phyloP scores from a whole-genome alignment of 768 basidiomycete species.

The Gloeostereum incarnatum region DNA sequence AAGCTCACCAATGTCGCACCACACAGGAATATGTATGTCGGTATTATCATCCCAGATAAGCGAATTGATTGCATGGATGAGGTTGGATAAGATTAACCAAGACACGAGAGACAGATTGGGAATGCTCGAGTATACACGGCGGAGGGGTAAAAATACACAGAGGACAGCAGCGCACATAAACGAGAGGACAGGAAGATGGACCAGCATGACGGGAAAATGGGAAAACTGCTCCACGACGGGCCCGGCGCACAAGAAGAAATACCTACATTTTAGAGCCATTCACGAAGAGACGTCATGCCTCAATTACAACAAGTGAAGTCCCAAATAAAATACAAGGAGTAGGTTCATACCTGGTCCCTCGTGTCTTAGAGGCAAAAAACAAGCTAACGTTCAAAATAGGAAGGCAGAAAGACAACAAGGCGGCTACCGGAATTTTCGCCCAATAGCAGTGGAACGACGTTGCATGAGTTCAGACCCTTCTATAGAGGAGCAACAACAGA shows the following conservation, averaged over 20 bases:
- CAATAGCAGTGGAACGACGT: no score
- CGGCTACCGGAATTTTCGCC: no score
- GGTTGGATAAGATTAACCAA: conserved; percentile 41
- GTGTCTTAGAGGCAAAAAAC: not conserved
- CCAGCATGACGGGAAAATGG: conserved; percentile 18
- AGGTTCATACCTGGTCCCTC: not conserved
- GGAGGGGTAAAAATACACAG: conserved; percentile 28
- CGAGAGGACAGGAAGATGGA: conserved; percentile 28
- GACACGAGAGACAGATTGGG: conserved; percentile 35
- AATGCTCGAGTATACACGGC: conserved; percentile 34
- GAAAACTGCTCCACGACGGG: not conserved
- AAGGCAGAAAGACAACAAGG: conserved; percentile 6
- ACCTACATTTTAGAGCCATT: not conserved
- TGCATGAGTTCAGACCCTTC: no score
- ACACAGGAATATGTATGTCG: conserved; percentile 36
- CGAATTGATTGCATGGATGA: conserved; percentile 47
- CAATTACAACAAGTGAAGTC: not conserved
- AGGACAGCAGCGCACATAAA: conserved; percentile 35
- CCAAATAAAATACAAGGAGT: not conserved
- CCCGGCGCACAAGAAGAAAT: not conserved
- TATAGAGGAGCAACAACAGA: no score
- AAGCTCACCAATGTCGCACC: conserved; percentile 71
- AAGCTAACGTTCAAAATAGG: not conserved
- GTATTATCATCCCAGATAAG: conserved; percentile 53
- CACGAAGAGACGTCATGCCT: not conserved